A percentile compares a stretch with the other conserved stretches of the same genome.
phyloP scores from a whole-genome alignment of 345 rosid genomes.

The Brassica rapa region DNA sequence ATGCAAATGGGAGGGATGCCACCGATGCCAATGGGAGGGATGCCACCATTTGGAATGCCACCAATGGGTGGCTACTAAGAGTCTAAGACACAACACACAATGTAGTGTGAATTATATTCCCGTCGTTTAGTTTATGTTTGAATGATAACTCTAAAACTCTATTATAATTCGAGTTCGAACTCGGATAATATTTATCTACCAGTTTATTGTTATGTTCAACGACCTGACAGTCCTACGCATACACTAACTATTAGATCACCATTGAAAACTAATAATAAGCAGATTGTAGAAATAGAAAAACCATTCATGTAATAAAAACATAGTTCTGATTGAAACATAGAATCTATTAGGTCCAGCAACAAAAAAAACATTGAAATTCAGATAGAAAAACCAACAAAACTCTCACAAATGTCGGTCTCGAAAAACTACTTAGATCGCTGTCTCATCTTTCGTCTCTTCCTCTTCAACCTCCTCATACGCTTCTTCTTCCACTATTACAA shows the following conservation, averaged over 20 bases:
- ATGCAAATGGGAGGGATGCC: slow-evolving; percentile 58
- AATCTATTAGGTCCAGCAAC: background rate
- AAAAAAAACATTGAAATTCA: background rate
- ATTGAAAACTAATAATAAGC: background rate
- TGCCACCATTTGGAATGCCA: slow-evolving; percentile 69
- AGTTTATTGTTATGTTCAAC: background rate
- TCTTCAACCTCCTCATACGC: background rate
- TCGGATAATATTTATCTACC: background rate
- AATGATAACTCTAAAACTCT: background rate
- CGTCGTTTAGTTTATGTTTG: background rate
- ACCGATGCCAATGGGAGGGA: slow-evolving; percentile 52
- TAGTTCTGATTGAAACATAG: background rate
- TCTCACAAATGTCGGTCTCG: background rate
- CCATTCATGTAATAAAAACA: background rate
- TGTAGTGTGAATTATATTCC: background rate
- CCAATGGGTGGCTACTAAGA: slow-evolving; percentile 63
- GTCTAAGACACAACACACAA: background rate
- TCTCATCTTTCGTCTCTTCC: slow-evolving; percentile 1
- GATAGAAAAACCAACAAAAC: background rate
- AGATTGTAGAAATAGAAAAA: background rate
- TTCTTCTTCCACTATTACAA: background rate
- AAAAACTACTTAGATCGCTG: background rate
- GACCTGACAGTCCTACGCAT: background rate
- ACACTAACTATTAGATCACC: background rate
- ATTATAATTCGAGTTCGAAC: background rate